Percentiles rank a stretch among this genome's conserved stretches.
Evolutionary conservation across 768 basidiomycete species (phyloP).

Genomic region (Terana coerulea): DNA sequence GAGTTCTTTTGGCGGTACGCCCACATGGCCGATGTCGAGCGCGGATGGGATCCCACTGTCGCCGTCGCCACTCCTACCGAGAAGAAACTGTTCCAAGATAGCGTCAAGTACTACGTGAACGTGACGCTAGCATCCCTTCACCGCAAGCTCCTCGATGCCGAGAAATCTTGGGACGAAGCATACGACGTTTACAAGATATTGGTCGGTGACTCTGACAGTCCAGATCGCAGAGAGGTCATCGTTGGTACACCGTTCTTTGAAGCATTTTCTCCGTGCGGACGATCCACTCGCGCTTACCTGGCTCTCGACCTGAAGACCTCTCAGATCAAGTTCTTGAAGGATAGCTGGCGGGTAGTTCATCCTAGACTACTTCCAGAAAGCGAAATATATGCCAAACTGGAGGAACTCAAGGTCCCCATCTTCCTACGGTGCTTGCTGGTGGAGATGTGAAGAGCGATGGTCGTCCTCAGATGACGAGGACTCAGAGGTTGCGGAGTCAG

Average conservation of each 20-base stretch:
- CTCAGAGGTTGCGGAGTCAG: not conserved
- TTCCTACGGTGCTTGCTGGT: not conserved
- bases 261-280: not conserved
- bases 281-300: not conserved
- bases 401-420: not conserved
- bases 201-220: too few relatives aligned
- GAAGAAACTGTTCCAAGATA: not conserved
- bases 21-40: not conserved
- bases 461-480: not conserved
- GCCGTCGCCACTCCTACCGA: not conserved
- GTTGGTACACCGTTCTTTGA: not conserved
- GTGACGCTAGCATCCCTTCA: not conserved
- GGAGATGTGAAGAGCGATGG: not conserved
- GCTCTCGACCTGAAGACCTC: not conserved
- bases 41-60: not conserved
- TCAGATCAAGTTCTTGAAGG: constrained; percentile 1
- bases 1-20: constrained; percentile 2
- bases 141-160: not conserved
- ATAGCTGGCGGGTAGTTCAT: not conserved
- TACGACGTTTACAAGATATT: constrained; percentile 1
- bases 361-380: not conserved
- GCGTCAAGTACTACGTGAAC: not conserved
- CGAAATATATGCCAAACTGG: not conserved
- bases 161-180: not conserved
- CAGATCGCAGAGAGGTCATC: not conserved